phyloP scores from a whole-genome alignment of 2,329 filamentous ascomycete species.

The Fusarium sambucinum region DNA sequence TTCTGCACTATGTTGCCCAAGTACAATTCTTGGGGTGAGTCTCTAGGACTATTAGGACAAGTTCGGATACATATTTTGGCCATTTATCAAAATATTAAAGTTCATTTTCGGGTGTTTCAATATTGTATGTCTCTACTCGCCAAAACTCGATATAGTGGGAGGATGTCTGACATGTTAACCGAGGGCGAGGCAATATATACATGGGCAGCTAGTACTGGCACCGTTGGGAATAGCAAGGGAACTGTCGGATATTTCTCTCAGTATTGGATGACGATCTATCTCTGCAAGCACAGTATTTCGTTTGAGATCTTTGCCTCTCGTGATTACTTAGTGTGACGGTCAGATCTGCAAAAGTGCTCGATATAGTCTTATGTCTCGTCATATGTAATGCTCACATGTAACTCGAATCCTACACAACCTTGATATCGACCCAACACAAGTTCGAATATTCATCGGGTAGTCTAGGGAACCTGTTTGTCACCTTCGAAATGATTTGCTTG shows the following conservation, averaged over 20 bases:
- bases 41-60: conserved; percentile 19
- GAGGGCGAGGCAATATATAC: not conserved
- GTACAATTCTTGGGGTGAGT: not conserved
- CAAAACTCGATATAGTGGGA: conserved; percentile 14
- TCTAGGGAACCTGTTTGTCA: not conserved
- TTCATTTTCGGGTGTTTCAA: not conserved
- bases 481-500: not conserved
- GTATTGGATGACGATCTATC: not conserved
- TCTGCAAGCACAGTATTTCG: not conserved
- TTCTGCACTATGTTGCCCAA: conserved; percentile 7
- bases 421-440: conserved; percentile 7
- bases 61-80: not conserved
- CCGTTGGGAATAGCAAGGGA: not conserved
- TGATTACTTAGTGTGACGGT: too few species aligned
- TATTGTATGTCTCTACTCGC: conserved; percentile 1
- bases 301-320: not conserved
- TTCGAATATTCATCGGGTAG: not conserved
- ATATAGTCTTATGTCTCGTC: conserved; percentile 7
- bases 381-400: conserved; percentile 17
- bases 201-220: not conserved
- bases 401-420: conserved; percentile 19
- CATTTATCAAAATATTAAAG: conserved; percentile 1
- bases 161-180: conserved; percentile 6
- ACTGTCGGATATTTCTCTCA: not conserved
- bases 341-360: conserved; percentile 3